Conservation (phyloP, 257 asterid genomes). For the Henckelia pumila region DNA sequence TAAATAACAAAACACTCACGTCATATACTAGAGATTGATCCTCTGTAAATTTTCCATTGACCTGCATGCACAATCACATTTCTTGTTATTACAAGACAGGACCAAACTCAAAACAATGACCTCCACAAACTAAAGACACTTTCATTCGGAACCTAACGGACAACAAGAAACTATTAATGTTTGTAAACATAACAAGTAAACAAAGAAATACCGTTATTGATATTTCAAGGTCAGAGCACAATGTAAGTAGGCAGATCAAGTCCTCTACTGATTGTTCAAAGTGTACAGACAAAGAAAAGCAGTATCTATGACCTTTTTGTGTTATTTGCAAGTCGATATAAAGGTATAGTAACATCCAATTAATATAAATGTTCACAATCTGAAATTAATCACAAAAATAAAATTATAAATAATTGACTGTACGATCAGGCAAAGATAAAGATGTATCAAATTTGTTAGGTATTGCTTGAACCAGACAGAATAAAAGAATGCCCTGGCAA, state of each 20-base stretch:
- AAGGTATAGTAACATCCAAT: constrained; percentile 7
- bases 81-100: constrained; percentile 12
- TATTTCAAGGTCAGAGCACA: constrained; percentile 7
- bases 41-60: constrained; percentile 79
- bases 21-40: constrained; percentile 76
- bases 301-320: constrained; percentile 17
- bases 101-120: constrained; percentile 25
- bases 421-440: constrained; percentile 10
- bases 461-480: too few species aligned
- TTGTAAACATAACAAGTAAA: constrained; percentile 9
- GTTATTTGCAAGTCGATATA: not conserved
- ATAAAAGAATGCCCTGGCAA: too few species aligned
- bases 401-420: not conserved
- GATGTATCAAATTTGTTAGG: not conserved
- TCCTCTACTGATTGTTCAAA: not conserved
- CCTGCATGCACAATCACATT: constrained; percentile 55
- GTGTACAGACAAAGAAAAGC: not conserved
- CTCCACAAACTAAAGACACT: constrained; percentile 13
- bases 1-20: constrained; percentile 46
- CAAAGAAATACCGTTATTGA: not conserved
- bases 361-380: constrained; percentile 2
- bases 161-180: constrained; percentile 3
- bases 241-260: not conserved
- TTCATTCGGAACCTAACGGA: constrained; percentile 12
- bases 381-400: not conserved